Conservation (phyloP, 169 alveolate genomes). For the Eimeria necatrix region DNA sequence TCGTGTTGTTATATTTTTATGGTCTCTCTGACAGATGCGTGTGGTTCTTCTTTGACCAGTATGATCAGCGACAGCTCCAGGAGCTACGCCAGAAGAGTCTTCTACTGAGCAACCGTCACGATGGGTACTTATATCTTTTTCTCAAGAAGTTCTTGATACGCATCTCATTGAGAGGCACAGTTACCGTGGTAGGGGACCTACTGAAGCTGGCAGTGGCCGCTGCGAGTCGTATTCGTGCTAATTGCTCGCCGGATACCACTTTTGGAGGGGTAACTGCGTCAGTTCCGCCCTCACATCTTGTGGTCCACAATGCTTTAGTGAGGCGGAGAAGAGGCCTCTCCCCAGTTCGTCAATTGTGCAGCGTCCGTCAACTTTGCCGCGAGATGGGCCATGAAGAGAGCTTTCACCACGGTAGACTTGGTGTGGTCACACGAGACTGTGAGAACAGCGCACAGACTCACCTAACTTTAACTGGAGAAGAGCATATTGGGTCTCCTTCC, state of each 20-base stretch:
- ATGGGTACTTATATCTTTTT: slow-evolving; percentile 50
- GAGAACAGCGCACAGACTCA: not conserved
- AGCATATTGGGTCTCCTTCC: not conserved
- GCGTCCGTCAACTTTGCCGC: not conserved
- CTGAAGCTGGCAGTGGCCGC: slow-evolving; percentile 68
- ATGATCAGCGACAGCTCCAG: slow-evolving; percentile 73
- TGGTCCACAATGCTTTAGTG: not conserved
- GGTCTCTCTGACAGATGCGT: too few relatives aligned
- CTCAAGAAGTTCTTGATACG: slow-evolving; percentile 56
- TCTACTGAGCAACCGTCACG: slow-evolving; percentile 66
- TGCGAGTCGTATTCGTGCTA: slow-evolving; percentile 39
- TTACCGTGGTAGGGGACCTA: slow-evolving; percentile 62
- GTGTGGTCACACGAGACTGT: not conserved
- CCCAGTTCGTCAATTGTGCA: not conserved
- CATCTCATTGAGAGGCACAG: slow-evolving; percentile 36
- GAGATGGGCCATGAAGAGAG: slow-evolving; percentile 43
- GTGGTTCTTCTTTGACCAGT: slow-evolving; percentile 5
- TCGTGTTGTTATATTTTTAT: too few relatives aligned
- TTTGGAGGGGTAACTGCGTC: not conserved
- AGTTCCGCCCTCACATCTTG: not conserved
- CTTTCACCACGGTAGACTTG: not conserved
- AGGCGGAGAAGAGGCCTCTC: not conserved
- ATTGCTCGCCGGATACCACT: not conserved
- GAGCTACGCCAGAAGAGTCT: slow-evolving; percentile 69
- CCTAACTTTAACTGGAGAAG: not conserved